These are phyloP conservation scores for Cytospora schulzeri DNA, from an alignment of 2,329 filamentous ascomycete species.

Conservation along the genomic window DNA sequence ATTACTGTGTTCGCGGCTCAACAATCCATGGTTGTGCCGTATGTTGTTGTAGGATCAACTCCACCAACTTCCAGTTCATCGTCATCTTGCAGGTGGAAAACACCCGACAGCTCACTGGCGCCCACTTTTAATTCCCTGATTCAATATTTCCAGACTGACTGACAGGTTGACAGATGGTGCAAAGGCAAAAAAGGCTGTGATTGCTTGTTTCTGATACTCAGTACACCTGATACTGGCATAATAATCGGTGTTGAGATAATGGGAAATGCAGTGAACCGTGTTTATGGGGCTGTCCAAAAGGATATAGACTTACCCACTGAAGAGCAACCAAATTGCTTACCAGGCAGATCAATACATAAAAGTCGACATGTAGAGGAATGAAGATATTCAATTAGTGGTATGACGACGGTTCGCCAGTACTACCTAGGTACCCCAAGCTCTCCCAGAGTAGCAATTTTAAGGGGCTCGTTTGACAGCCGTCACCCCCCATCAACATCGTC, in stretches of 20 bases:
- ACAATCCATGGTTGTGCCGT: not conserved
- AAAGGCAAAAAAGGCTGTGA: too few relatives aligned
- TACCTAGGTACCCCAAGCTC: not conserved
- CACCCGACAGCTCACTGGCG: constrained; percentile 2
- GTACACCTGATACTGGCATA: too few relatives aligned
- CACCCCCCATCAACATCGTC: not conserved
- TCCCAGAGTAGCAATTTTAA: not conserved
- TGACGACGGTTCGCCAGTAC: not conserved
- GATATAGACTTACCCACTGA: not conserved
- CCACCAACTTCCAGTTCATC: not conserved
- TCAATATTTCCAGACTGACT: not conserved
- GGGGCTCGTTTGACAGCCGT: not conserved
- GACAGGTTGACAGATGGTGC: not conserved
- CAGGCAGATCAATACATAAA: not conserved
- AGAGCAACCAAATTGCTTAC: not conserved
- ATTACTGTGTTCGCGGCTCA: not conserved
- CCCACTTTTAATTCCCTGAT: not conserved
- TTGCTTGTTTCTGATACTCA: not conserved
- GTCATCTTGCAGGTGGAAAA: not conserved
- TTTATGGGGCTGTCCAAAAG: too few relatives aligned
- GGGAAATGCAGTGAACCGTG: too few relatives aligned
- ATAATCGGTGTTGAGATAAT: not conserved
- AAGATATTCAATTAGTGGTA: not conserved
- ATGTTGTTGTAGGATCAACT: not conserved
- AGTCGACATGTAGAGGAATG: not conserved